Evolutionary conservation across 225 moss, liverwort and hornwort genomes (phyloP), one percentile per base, ranked within the genome.

Genomic region (Rhytidiadelphus loreus): DNA sequence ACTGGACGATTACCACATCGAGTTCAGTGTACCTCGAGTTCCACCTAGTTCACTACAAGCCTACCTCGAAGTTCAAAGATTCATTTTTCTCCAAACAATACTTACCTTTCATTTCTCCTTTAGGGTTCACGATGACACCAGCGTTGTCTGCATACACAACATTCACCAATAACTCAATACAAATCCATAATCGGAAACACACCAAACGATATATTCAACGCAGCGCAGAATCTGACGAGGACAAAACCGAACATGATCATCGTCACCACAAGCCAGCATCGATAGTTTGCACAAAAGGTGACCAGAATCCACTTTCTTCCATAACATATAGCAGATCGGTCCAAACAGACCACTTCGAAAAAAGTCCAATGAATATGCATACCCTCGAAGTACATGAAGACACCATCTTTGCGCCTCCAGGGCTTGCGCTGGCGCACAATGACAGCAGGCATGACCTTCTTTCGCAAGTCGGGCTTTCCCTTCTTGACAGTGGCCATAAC

Each of bases 381-480:
- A 97, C 96, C 97, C 94, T 97, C 97, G 55, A 97, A 97, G 85
- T 97, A 97, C 97, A 97, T 97, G 90, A 97, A 97, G 8, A 97
- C 97, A 74, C 97, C 97, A 37, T 97, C 96, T 94, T 96, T 96
- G 85, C 96, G 94, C 89, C 95, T 94, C 96, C 96, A 96, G 2
- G 95, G 95, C 91, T 96, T 97, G 86, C 96, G 91, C 91, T 97
- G 96, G n/a, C 97, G 94, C 58, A 97, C 97, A 15, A 96, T 97
- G 32, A 97, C 97, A 89, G 95, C 97, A 94, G 95, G 97, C 97
- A 97, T 97, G 46, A 97, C 97, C 90, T 96, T 96, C 93, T 96
- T 96, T 44, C 95, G 90, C 77, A 96, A 85, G 88, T 96, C 95
- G 14, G 95, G 96, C 89, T 96, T 96, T 16, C 96, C 96, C 91